Conservation (phyloP, 768 basidiomycete genomes). For the Cyclocybe aegerita region DNA sequence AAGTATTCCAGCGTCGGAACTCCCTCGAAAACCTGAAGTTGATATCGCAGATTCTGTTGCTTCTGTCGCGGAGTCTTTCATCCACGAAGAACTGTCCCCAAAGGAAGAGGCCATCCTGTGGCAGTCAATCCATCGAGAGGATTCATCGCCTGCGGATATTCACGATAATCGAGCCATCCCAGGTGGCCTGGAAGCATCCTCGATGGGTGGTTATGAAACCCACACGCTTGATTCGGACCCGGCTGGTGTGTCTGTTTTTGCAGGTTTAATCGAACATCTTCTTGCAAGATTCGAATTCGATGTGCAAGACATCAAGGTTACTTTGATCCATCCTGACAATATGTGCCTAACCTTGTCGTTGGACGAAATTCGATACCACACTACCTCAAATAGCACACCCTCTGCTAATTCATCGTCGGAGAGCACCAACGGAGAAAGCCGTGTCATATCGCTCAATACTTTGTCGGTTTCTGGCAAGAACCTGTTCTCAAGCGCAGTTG, state of each 20-base stretch:
- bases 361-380: constrained; percentile 57
- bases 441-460: constrained; percentile 57
- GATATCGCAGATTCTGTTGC: constrained; percentile 78
- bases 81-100: constrained; percentile 76
- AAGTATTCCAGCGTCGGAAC: constrained; percentile 34
- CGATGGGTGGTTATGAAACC: constrained; percentile 39
- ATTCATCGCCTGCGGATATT: constrained; percentile 20
- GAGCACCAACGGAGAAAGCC: constrained; percentile 28
- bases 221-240: constrained; percentile 54
- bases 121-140: constrained; percentile 60
- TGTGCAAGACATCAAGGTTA: constrained; percentile 64
- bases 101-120: constrained; percentile 71
- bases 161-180: constrained; percentile 52
- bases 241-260: constrained; percentile 77
- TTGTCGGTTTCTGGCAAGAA: constrained; percentile 46
- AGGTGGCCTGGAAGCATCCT: constrained; percentile 64
- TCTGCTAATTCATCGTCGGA: constrained; percentile 2
- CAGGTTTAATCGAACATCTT: constrained; percentile 75
- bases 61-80: constrained; percentile 83
- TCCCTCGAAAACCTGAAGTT: constrained; percentile 18
- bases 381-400: constrained; percentile 27
- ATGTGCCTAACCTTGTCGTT: constrained; percentile 62
- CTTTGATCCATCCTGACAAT: constrained; percentile 63
- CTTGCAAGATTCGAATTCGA: constrained; percentile 80
- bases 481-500: constrained; percentile 1